Base-by-base conservation (phyloP, 495 filamentous ascomycete genomes). In the Trichocladium antarcticum region DNA sequence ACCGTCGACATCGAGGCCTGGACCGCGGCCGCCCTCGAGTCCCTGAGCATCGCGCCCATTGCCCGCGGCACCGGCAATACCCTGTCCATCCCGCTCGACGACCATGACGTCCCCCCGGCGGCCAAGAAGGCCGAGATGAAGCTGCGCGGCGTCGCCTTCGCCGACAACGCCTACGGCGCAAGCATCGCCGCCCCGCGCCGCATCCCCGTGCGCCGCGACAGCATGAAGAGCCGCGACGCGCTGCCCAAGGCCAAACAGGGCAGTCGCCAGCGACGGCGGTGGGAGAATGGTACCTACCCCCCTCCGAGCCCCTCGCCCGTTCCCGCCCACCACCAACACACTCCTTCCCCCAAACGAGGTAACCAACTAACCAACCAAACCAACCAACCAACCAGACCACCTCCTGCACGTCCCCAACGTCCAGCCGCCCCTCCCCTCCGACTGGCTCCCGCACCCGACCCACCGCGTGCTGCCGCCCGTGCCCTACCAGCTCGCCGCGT, bases 201-300 rank as follows among this genome's bases (percentile, higher is more conserved):
- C 9, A 59, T 68, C 21, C 58, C 55, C 0, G 65, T 65, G 37
- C 57, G 60, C 21, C 66, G 74, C 6, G 74, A 77, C 37, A 75
- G 68, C 51, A 58, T 66, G 55, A 63, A 62, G 35, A 58, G 57
- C 35, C 64, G 90, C 21, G 90, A 96, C 58, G 81, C 81, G 9
- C 56, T 93, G 42, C 68, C 89, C n/a, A 90, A 86, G 67, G 92
- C 90, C 41, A 94, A 89, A 55, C 87, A 95, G 59, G 92, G 92
- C n/a, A 88, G 79, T 51, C 76, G 90, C 37, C 79, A 89, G 47
- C 75, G 92, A 39, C 83, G 87, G 59, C 75, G 89, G 35, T 96
- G 89, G 88, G 92, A 98, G 70, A 98, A 98, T 65, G 89, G 89
- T 95, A 76, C 24, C 45, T 49, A 15, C 39, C 44, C 32, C 16